Conservation (phyloP, 345 rosid genomes). For the Nasturtium officinale region DNA sequence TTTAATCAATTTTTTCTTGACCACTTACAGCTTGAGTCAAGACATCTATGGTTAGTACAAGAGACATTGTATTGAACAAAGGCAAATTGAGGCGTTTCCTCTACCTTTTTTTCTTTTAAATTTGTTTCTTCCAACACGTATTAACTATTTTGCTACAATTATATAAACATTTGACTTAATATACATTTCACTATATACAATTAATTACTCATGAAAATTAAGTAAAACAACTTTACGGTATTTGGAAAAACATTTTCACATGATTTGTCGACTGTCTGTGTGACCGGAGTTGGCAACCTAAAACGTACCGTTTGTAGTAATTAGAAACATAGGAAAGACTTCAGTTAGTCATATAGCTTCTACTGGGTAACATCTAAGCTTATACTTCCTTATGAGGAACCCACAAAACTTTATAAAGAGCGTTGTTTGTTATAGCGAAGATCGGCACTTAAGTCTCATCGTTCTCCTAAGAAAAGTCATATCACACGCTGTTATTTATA, state of each 20-base stretch:
- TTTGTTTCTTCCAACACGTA: not conserved
- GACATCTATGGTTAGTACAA: constrained; percentile 13
- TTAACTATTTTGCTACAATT: constrained; percentile 1
- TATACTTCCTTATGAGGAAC: not conserved
- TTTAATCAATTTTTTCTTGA: not conserved
- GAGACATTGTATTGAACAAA: constrained; percentile 14
- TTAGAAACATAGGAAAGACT: constrained; percentile 14
- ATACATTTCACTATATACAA: constrained; percentile 11
- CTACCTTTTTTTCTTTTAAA: not conserved
- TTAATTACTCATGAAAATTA: constrained; percentile 19
- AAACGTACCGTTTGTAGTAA: not conserved
- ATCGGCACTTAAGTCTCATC: too few relatives aligned
- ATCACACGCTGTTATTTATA: too few relatives aligned
- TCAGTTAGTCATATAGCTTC: not conserved
- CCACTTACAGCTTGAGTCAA: not conserved
- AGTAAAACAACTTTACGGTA: constrained; percentile 16
- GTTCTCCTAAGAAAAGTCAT: too few relatives aligned
- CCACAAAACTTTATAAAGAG: not conserved
- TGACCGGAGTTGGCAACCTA: not conserved
- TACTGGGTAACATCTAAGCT: not conserved
- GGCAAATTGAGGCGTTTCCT: constrained; percentile 3
- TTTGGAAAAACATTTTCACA: constrained; percentile 22
- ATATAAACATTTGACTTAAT: not conserved
- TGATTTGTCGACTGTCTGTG: constrained; percentile 3
- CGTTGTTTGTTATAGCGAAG: not conserved